Conservation (phyloP, 1,139 yeast species). For the Casaregolazyma lundiana region DNA sequence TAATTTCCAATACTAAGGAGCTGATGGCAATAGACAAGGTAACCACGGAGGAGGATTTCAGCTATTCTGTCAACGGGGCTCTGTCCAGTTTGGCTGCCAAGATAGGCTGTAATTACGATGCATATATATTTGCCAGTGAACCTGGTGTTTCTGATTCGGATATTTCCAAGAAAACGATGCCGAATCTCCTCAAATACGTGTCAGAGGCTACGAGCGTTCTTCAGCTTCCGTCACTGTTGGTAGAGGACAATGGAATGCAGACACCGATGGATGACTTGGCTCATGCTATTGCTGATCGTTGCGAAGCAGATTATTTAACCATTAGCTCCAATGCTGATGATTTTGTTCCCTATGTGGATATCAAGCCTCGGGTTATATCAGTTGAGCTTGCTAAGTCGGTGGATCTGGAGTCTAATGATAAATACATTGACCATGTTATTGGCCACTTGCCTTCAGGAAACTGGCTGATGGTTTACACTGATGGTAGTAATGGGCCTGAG, state of each 20-base stretch:
- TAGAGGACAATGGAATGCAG: constrained; percentile 5
- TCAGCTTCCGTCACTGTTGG: constrained; percentile 2
- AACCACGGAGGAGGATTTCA: constrained; percentile 15
- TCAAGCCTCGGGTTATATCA: constrained; percentile 30
- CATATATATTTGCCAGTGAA: constrained; percentile 36
- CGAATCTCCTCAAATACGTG: constrained; percentile 9
- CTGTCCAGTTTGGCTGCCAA: background rate
- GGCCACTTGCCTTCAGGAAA: constrained; percentile 7
- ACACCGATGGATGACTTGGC: constrained; percentile 16
- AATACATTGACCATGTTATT: constrained; percentile 4
- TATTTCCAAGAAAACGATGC: constrained; percentile 18
- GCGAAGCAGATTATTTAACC: constrained; percentile 28
- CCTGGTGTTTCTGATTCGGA: constrained; percentile 34
- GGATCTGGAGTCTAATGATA: constrained; percentile 6
- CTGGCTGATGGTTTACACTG: constrained; percentile 8
- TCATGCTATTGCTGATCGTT: constrained; percentile 23
- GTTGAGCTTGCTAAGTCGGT: constrained; percentile 23
- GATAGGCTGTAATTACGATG: constrained; percentile 33
- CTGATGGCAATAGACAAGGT: constrained; percentile 7
- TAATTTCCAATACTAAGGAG: constrained; percentile 16
- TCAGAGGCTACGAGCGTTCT: constrained; percentile 1
- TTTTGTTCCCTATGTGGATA: constrained; percentile 28
- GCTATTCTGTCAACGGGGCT: constrained; percentile 11
- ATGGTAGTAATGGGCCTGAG: background rate
- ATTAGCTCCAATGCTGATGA: constrained; percentile 26